A percentile compares a stretch with the other conserved stretches of the same genome.
phyloP scores from a whole-genome alignment of 2,329 filamentous ascomycete species.

The Coniella vitis region DNA sequence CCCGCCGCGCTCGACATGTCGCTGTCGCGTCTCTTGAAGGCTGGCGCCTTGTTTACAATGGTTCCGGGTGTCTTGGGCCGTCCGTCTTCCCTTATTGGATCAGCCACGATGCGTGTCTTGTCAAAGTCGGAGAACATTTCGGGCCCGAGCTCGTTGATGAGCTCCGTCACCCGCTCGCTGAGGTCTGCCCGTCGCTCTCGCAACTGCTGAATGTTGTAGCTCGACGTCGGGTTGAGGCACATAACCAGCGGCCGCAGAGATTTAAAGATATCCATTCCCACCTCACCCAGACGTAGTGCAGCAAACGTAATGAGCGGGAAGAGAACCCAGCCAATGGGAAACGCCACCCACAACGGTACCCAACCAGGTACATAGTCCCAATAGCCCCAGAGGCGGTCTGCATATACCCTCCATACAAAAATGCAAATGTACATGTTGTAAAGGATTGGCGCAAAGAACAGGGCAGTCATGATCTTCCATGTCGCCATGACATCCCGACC shows the following conservation, averaged over 20 bases:
- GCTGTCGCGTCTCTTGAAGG: slow-evolving; percentile 36
- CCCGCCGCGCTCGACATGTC: slow-evolving; percentile 36
- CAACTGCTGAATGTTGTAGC: slow-evolving; percentile 76
- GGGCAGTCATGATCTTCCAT: slow-evolving; percentile 86
- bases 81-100: slow-evolving; percentile 37
- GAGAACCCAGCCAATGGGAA: slow-evolving; percentile 67
- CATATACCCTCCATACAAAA: slow-evolving; percentile 70
- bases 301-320: slow-evolving; percentile 90
- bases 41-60: slow-evolving; percentile 13
- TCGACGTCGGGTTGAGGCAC: slow-evolving; percentile 75
- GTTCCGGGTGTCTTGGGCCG: slow-evolving; percentile 21
- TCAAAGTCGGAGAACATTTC: slow-evolving; percentile 98
- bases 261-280: slow-evolving; percentile 98
- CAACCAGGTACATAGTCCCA: slow-evolving; percentile 75
- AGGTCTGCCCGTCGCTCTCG: slow-evolving; percentile 66
- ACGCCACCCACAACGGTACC: slow-evolving; percentile 72
- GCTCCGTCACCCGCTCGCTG: slow-evolving; percentile 74
- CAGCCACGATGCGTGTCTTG: slow-evolving; percentile 60
- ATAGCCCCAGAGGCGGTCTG: slow-evolving; percentile 75
- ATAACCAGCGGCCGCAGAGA: slow-evolving; percentile 82
- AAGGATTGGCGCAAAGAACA: slow-evolving; percentile 73
- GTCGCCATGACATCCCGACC: slow-evolving; percentile 87
- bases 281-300: slow-evolving; percentile 87
- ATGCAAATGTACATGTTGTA: slow-evolving; percentile 76
- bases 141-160: slow-evolving; percentile 92